Evolutionary conservation across 208 protist species (phyloP), one percentile per base, ranked within the genome.

Genomic region (Trypanosoma vivax): DNA sequence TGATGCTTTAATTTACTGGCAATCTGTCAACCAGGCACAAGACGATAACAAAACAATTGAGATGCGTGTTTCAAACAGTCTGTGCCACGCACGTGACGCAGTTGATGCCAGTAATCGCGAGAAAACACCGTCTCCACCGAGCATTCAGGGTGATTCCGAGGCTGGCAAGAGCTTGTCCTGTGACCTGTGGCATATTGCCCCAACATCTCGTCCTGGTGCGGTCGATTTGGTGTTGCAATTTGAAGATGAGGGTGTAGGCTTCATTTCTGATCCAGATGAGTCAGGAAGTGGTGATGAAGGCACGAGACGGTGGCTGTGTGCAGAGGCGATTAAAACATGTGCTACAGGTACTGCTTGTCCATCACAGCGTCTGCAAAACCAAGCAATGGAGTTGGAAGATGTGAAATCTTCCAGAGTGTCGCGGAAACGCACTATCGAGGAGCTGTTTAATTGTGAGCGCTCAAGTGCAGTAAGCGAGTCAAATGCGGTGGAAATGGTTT

Each of bases 121-220:
- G 33, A 13, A 37, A 37, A 13, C 13, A 13, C 10, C 33, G 33
- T 37, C 33, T 13, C 33, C 7, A 13, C 33, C n/a, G n/a, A n/a
- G n/a, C n/a, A n/a, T n/a, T n/a, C n/a, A n/a, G n/a, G n/a, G n/a
- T n/a, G n/a, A n/a, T n/a, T n/a, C n/a, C n/a, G n/a, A n/a, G n/a
- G n/a, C 33, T 37, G 33, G 33, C 33, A 37, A 37, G 33, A 37
- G 9, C 14, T n/a, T 14, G 33, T 14, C 33, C n/a, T n/a, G n/a
- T n/a, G n/a, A n/a, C n/a, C n/a, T 83, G 7, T 53, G 61, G 10
- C 70, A 83, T 53, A 54, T 78, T 19, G 45, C 78, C 5, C 75
- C 70, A 24, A 49, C 66, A 6, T 39, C 54, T 28, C 42, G 56
- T 21, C 14, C 7, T 25, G 23, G 16, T 16, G n/a, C n/a, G n/a